These are phyloP conservation scores for Phytophthora idaei DNA, from an alignment of 352 stramenopile species.

Conservation along the genomic window DNA sequence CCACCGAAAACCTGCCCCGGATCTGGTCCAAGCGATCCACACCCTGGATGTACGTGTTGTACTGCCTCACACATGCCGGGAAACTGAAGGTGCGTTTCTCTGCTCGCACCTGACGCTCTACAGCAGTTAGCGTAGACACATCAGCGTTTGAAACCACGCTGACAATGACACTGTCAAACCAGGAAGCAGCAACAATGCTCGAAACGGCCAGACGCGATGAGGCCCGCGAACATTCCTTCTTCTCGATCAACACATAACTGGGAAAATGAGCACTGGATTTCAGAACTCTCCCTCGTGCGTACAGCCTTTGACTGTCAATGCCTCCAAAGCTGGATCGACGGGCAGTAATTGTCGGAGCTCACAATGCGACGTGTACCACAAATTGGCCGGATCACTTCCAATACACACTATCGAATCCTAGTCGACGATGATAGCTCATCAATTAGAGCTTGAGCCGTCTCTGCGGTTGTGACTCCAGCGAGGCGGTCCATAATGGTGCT, in stretches of 20 bases:
- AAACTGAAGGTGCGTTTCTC: constrained; percentile 2
- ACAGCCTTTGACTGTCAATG: constrained; percentile 25
- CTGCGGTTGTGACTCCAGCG: constrained; percentile 1
- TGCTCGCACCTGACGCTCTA: constrained; percentile 5
- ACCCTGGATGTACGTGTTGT: constrained; percentile 1
- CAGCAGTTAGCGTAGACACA: constrained; percentile 10
- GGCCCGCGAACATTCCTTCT: constrained; percentile 6
- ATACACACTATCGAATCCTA: constrained; percentile 24
- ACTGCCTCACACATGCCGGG: constrained; percentile 4
- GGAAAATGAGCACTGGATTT: constrained; percentile 32
- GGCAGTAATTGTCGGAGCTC: constrained; percentile 46
- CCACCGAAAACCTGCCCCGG: neutral
- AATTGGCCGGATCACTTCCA: constrained; percentile 34
- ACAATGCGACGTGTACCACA: constrained; percentile 27
- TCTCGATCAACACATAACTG: constrained; percentile 23
- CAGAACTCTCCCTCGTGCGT: constrained; percentile 25
- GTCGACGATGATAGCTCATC: constrained; percentile 8
- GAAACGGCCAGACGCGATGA: constrained; percentile 23
- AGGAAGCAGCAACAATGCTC: constrained; percentile 25
- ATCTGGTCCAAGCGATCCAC: constrained; percentile 3
- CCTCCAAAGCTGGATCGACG: constrained; percentile 33
- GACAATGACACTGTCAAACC: constrained; percentile 32
- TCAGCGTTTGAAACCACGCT: constrained; percentile 27
- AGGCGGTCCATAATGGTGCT: constrained; percentile 30
- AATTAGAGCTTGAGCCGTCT: neutral